Evolutionary conservation across 495 filamentous ascomycete genomes (phyloP), one percentile per base, ranked within the genome.

Genomic region (Penicillium riverlandense): DNA sequence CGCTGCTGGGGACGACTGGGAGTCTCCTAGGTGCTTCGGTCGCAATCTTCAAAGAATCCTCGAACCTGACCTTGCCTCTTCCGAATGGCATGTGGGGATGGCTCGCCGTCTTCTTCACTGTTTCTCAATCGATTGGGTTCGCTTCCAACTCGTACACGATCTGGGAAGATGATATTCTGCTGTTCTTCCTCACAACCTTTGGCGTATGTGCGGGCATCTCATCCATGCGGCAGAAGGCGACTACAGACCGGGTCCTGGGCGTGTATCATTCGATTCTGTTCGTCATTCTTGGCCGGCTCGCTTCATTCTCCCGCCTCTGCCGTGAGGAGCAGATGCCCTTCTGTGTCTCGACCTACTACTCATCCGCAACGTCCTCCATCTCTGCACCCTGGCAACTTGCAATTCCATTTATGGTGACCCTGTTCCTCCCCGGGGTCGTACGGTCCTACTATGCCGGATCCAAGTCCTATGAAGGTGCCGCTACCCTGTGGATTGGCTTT

Each of bases 111-210:
- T 58, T 90, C 22, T 87, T 95, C 50, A 91, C 90, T 0, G 60
- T 87, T 22, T 78, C 80, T 50, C 88, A 94, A 59, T 92, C 87
- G 11, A 66, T 87, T 49, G 91, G 90, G 32, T 97, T 96, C 63
- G 92, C 89, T 0, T 91, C 92, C 5, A 99, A 97, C 59, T 97
- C 92, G 2, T 99, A 89, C 65, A 97, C 91, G 6, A 95, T 99
- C 49, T 97, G 94, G 94, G 92, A 99, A 67, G 94, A 97, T 53
- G 85, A 89, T 12, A 95, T 95, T 37, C 72, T 95, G n/a, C 68
- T 90, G 2, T 94, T 91, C 69, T 90, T 96, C 70, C 78, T 96
- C 43, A 77, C 79, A 4, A 94, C 90, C 0, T 96, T 96, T 62
- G 91, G 88, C 27, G 64, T 88, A 14, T 69, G 80, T 32, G 76